Evolutionary conservation across 2,329 filamentous ascomycete genomes (phyloP), one percentile per base, ranked within the genome.

Genomic region (Decorospora gaudefroyi): DNA sequence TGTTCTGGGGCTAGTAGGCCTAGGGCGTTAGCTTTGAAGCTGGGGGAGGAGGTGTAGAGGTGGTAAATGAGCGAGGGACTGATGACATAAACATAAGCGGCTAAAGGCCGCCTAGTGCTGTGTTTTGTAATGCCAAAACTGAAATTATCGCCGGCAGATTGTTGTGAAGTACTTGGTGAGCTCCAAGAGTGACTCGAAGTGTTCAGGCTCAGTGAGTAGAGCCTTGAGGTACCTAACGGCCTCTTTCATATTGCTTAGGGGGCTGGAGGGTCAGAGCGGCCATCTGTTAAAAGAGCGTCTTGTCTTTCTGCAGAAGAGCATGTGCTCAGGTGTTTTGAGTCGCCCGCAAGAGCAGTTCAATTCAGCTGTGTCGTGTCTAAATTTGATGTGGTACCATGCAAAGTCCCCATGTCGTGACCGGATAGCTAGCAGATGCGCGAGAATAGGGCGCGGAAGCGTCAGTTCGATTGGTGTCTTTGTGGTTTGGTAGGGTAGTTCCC

Each of bases 361-460:
- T 19, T 16, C 25, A 15, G 35, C 35, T 15, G 25, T 30, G 26
- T 38, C n/a, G 17, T 38, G 35, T 10, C 17, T 16, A 26, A 30
- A 38, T 12, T 38, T 38, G 9, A 6, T 23, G n/a, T 38, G 27
- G 16, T 38, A 38, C 37, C 28, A 40, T 32, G 37, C 37, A 40
- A 40, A 40, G 29, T 40, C 37, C 19, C 35, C 35, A 30, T 38
- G 26, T 11, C 35, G 15, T 15, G 35, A 19, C 16, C 35, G 35
- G 28, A 40, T 11, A 18, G 18, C 2, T 11, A 31, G 29, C 29
- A 31, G n/a, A 31, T 31, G 15, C 4, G 29, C 29, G 11, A 31
- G 29, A 31, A 13, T 15, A 31, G 29, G 29, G 29, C 29, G 29
- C 26, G 18, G 18, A n/a, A n/a, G 12, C 17, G 17, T 32, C 16